Conservation (phyloP, 2,329 filamentous ascomycete species). For the Leptographium flavum region DNA sequence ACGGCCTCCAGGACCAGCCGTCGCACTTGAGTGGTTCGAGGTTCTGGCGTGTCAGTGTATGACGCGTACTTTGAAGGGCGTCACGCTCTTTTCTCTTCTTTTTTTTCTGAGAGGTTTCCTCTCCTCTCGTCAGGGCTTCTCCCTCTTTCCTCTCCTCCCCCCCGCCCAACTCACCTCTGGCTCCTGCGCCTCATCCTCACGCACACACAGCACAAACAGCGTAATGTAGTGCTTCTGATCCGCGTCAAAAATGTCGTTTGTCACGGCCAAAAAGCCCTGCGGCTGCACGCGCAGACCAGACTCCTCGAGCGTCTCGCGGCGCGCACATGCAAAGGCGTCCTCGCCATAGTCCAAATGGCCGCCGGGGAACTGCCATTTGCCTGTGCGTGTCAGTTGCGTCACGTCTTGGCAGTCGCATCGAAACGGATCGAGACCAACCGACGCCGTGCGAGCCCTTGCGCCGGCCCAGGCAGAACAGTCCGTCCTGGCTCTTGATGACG, state of each 20-base stretch:
- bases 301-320: constrained; percentile 56
- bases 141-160: neutral
- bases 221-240: constrained; percentile 63
- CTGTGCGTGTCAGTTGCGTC: constrained; percentile 6
- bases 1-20: constrained; percentile 33
- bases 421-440: too few species aligned
- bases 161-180: constrained; percentile 33
- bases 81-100: neutral
- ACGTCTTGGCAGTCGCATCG: too few species aligned
- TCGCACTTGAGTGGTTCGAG: constrained; percentile 37
- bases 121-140: neutral
- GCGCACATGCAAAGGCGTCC: constrained; percentile 44
- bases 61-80: neutral
- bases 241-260: constrained; percentile 49
- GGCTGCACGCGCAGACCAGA: constrained; percentile 45
- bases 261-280: constrained; percentile 41
- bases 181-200: constrained; percentile 30
- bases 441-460: constrained; percentile 33
- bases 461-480: constrained; percentile 31
- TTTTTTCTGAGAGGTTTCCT: too few species aligned
- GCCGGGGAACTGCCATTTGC: constrained; percentile 49
- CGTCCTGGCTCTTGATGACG: constrained; percentile 27
- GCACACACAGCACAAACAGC: constrained; percentile 45
- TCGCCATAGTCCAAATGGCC: constrained; percentile 64
- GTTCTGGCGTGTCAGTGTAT: constrained; percentile 15